phyloP scores from a whole-genome alignment of 306 rosid genomes.

The Quercus suber region DNA sequence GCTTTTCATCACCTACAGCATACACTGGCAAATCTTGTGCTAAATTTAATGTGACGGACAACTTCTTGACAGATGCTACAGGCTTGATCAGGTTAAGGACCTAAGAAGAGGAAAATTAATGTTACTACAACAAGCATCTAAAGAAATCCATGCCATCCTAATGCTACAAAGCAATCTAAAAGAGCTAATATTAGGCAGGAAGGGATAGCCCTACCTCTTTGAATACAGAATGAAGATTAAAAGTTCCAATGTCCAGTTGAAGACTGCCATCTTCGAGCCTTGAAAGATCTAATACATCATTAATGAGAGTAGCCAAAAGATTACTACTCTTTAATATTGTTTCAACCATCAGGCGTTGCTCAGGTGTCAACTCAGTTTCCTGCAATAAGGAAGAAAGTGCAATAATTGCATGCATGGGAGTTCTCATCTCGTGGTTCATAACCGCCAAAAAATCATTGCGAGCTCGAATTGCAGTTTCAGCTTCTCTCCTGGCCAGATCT shows the following conservation, averaged over 20 bases:
- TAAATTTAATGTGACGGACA: slow-evolving; percentile 54
- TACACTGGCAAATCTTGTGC: slow-evolving; percentile 72
- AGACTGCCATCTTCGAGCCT: slow-evolving; percentile 95
- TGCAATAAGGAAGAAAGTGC: slow-evolving; percentile 95
- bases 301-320: slow-evolving; percentile 84
- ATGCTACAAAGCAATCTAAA: slow-evolving; percentile 6
- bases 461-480: slow-evolving; percentile 97
- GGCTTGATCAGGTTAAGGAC: slow-evolving; percentile 84
- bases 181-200: neutral
- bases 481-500: slow-evolving; percentile 96
- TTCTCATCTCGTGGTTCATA: slow-evolving; percentile 99
- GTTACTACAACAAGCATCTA: slow-evolving; percentile 20
- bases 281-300: slow-evolving; percentile 96
- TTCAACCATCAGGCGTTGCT: slow-evolving; percentile 97
- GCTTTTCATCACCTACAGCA: slow-evolving; percentile 83
- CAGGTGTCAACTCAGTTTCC: slow-evolving; percentile 88
- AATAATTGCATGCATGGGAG: slow-evolving; percentile 98
- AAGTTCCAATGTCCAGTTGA: slow-evolving; percentile 71
- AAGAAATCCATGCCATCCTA: slow-evolving; percentile 13
- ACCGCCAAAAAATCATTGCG: slow-evolving; percentile 98
- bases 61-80: slow-evolving; percentile 77
- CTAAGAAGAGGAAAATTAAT: slow-evolving; percentile 48
- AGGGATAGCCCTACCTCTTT: slow-evolving; percentile 55
- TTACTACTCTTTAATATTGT: slow-evolving; percentile 89
- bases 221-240: slow-evolving; percentile 78